Base-by-base conservation (phyloP, 1,284 basidiomycete genomes). In the Pisolithus thermaeus region DNA sequence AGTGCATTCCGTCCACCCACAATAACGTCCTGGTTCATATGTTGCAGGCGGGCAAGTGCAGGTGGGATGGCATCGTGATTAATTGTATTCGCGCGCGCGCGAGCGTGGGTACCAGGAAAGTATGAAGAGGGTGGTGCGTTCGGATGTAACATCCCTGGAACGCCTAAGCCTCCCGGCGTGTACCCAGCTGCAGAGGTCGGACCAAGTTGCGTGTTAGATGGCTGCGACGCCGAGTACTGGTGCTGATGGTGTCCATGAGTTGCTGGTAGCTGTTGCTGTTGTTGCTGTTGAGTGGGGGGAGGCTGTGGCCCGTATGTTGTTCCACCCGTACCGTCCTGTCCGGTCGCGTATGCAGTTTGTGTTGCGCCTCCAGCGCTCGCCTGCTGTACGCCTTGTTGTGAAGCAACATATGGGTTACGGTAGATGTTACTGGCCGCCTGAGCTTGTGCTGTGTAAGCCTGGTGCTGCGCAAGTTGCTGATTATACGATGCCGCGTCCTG, bases 401-500 rank as follows among this genome's bases (percentile, higher is more conserved):
- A 70, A 5, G 76, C 76, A 45, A 88, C 77, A 59, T 90, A 90
- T 4, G 87, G 87, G 62, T 90, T 90, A 32, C 87, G 75, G 65
- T 80, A 84, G 8, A 81, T 75, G 57, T 79, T 79, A 42, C 73
- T 81, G 12, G 84, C 79, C 0, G 79, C 81, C 58, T 86, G 83
- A 25, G 84, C 83, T 58, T 92, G 91, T 3, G 91, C 88, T 6
- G 89, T 94, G 67, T 92, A 94, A n/a, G 85, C 88, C 70, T 98
- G 95, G 63, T 98, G 96, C 66, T 96, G 92, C 2, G 85, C 87
- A 43, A 97, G 78, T 64, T 96, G 95, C 59, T 97, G 93, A 60
- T 94, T 94, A 73, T 98, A 98, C 1, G 90, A 75, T 9, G 93
- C 92, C 0, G 95, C 93, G 68, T 97, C 95, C 61, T 90, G 89